phyloP scores from a whole-genome alignment of 2,329 filamentous ascomycete genomes.

The Chrysoporthe puriensis region DNA sequence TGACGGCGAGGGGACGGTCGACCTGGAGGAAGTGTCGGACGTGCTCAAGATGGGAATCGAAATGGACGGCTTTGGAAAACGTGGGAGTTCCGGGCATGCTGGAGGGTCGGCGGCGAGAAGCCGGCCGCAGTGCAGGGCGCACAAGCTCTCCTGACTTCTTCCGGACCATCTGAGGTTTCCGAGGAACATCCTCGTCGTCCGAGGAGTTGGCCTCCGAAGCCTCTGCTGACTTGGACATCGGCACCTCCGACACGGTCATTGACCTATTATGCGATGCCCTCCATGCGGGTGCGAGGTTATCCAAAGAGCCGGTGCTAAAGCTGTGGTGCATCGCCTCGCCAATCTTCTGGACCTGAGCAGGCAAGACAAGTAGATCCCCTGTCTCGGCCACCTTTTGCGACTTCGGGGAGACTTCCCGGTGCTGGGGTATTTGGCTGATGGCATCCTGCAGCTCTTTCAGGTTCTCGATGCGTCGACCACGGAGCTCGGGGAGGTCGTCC shows the following conservation, averaged over 20 bases:
- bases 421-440: slow-evolving; percentile 76
- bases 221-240: slow-evolving; percentile 50
- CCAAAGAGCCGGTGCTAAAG: slow-evolving; percentile 52
- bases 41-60: slow-evolving; percentile 94
- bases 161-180: slow-evolving; percentile 88
- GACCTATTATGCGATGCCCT: slow-evolving; percentile 57
- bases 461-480: slow-evolving; percentile 55
- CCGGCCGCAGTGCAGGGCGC: slow-evolving; percentile 81
- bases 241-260: slow-evolving; percentile 57
- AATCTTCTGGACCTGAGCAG: slow-evolving; percentile 39
- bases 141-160: slow-evolving; percentile 99
- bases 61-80: slow-evolving; percentile 96
- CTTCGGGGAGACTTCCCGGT: slow-evolving; percentile 61
- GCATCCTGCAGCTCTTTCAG: slow-evolving; percentile 78
- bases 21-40: slow-evolving; percentile 95
- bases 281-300: slow-evolving; percentile 46
- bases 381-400: slow-evolving; percentile 33
- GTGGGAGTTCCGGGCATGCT: slow-evolving; percentile 98
- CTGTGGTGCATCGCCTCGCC: slow-evolving; percentile 49
- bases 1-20: slow-evolving; percentile 93
- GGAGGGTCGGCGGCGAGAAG: slow-evolving; percentile 80
- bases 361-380: slow-evolving; percentile 42
- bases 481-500: slow-evolving; percentile 59
- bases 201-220: slow-evolving; percentile 59
- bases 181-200: slow-evolving; percentile 60